Evolutionary conservation across 352 stramenopile species (phyloP).

Genomic region (Albugo laibachii): DNA sequence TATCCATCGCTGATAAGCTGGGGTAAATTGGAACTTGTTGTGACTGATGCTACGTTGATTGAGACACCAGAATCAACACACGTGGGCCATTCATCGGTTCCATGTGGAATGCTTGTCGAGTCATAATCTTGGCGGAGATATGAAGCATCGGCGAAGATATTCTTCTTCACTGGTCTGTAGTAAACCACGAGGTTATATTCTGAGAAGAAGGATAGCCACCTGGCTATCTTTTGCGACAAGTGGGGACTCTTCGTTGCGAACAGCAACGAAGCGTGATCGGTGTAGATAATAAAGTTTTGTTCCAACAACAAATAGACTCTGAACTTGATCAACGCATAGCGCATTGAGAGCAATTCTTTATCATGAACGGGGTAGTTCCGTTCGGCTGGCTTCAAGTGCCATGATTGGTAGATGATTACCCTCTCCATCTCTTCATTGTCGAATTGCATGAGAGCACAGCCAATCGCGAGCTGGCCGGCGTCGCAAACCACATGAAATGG

Average conservation of each 20-base stretch:
- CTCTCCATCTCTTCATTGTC: neutral
- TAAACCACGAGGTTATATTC: conserved; percentile 12
- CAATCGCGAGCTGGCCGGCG: conserved; percentile 1
- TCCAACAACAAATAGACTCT: neutral
- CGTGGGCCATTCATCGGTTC: neutral
- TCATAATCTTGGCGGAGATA: conserved; percentile 4
- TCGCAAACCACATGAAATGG: conserved; percentile 5
- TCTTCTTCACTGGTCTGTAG: conserved; percentile 9
- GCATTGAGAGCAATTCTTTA: neutral
- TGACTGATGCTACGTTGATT: neutral
- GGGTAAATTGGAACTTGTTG: neutral
- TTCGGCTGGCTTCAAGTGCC: neutral
- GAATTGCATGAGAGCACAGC: conserved; percentile 1
- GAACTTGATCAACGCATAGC: conserved; percentile 1
- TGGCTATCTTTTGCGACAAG: conserved; percentile 7
- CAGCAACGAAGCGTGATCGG: neutral
- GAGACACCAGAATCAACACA: neutral
- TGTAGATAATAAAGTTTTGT: conserved; percentile 1
- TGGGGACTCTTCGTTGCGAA: neutral
- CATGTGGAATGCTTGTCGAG: neutral
- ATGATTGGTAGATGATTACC: conserved; percentile 1
- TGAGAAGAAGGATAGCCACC: conserved; percentile 13
- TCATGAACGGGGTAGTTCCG: conserved; percentile 1
- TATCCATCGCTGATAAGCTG: too few species aligned
- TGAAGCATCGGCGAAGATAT: conserved; percentile 10